Evolutionary conservation across 176 grass and related monocot genomes (phyloP).

Genomic region (Typha latifolia): DNA sequence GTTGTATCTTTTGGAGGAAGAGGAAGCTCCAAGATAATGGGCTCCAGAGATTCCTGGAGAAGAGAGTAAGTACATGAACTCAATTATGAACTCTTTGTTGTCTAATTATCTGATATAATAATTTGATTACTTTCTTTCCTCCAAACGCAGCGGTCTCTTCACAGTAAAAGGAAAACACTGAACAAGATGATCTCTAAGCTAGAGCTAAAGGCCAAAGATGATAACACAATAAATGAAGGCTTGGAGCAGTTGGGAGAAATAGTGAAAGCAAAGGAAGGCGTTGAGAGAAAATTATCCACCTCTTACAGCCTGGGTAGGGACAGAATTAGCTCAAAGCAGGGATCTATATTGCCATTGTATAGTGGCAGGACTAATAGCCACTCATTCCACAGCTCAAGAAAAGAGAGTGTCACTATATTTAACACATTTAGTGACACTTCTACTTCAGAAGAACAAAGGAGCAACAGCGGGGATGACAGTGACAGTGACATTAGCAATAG

Average conservation of each 20-base stretch:
- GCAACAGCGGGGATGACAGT: conserved; percentile 18
- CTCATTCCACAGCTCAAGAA: conserved; percentile 45
- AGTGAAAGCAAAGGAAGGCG: conserved; percentile 53
- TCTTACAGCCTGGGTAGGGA: conserved; percentile 71
- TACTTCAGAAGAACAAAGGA: conserved; percentile 25
- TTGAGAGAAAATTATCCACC: conserved; percentile 44
- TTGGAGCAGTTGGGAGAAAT: conserved; percentile 55
- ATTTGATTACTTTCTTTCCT: neutral
- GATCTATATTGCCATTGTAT: conserved; percentile 46
- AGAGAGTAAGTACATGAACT: conserved; percentile 34
- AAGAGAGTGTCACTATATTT: conserved; percentile 47
- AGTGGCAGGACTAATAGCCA: conserved; percentile 52
- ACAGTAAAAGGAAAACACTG: conserved; percentile 46
- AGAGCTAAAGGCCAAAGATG: conserved; percentile 44
- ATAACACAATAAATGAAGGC: conserved; percentile 32
- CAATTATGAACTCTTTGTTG: neutral
- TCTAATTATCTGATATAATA: neutral
- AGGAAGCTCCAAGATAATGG: conserved; percentile 55
- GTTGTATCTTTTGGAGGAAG: conserved; percentile 76
- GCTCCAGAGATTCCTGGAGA: conserved; percentile 62
- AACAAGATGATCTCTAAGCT: conserved; percentile 52
- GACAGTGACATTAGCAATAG: conserved; percentile 21
- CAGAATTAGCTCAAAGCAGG: conserved; percentile 10
- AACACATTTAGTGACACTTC: conserved; percentile 37
- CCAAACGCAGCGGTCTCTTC: conserved; percentile 56